Evolutionary conservation across 2,329 filamentous ascomycete genomes (phyloP).

Genomic region (Botrytis fragariae): DNA sequence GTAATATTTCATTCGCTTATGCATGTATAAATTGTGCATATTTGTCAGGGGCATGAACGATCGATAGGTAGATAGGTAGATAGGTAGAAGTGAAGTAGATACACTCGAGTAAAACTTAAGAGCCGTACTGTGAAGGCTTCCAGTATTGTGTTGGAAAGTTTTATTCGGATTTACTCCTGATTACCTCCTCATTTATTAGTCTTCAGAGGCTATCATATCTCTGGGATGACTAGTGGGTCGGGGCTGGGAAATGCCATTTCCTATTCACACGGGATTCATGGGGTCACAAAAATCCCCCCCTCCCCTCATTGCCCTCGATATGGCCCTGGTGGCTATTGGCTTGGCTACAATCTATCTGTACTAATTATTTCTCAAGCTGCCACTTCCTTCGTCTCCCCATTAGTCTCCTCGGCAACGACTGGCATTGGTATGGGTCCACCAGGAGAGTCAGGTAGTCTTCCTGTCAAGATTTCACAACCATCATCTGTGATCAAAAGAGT

Average conservation of each 20-base stretch:
- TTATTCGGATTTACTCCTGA: neutral
- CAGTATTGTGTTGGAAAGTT: neutral
- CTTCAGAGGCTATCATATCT: neutral
- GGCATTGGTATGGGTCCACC: conserved; percentile 61
- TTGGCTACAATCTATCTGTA: neutral
- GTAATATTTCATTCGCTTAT: conserved; percentile 15
- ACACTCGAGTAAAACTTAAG: neutral
- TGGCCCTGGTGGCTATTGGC: neutral
- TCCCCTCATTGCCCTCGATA: neutral
- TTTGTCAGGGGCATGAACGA: conserved; percentile 6
- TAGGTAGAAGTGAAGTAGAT: neutral
- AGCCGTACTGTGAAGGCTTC: neutral
- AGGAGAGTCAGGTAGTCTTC: conserved; percentile 60
- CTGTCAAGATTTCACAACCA: conserved; percentile 78
- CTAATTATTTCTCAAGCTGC: neutral
- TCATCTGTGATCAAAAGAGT: conserved; percentile 80
- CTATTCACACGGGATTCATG: neutral
- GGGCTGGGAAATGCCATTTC: neutral
- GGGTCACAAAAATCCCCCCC: neutral
- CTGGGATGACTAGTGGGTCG: neutral
- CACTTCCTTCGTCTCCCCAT: conserved; percentile 19
- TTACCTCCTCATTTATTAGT: neutral
- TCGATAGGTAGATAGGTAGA: too few relatives aligned
- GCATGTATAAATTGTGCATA: conserved; percentile 6
- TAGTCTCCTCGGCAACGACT: conserved; percentile 26